Base-by-base conservation (phyloP, 1,139 yeast species). In the Keqinozyma sinolaborantium region DNA sequence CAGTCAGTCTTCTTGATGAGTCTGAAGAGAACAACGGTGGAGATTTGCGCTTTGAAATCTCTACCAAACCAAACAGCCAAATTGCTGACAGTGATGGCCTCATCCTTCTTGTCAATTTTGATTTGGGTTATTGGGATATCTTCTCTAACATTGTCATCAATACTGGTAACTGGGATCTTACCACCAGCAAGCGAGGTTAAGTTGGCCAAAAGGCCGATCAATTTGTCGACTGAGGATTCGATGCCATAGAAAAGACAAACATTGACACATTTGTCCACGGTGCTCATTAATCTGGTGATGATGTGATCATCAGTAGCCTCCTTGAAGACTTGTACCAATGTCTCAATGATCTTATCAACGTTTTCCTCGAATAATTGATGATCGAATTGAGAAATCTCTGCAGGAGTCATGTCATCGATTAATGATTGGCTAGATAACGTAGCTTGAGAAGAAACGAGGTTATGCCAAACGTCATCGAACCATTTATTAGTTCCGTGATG, bases 391-490 rank as follows among this genome's bases (percentile, higher is more conserved):
- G 66, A 57, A 15, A 63, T 40, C 20, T 56, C 50, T n/a, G 40
- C 42, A 16, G 58, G 57, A 4, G 49, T 47, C 24, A 50, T 49
- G 4, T 45, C 42, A 14, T 48, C 38, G 10, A 28, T 25, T 6
- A 26, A 20, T 3, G 38, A 32, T 20, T 18, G 19, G 8, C 27
- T 19, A 3, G 24, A 18, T 8, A 14, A 24, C 15, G 30, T 26
- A 7, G 50, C 49, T 42, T 68, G 76, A 48, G 79, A 55, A 2
- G 87, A 75, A 32, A 90, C 76, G 42, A 87, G 61, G 41, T 85
- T 84, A 47, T 84, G 83, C 99, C 99, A 94, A 12, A 83, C 79
- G 50, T 85, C 92, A 51, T 90, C 97, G 59, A 90, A 92, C 79
- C 95, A 83, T 50, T 84, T 88, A 28, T 79, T 81, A 3, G 84